Evolutionary conservation across 768 basidiomycete species (phyloP).

Genomic region (Cyathus striatus): DNA sequence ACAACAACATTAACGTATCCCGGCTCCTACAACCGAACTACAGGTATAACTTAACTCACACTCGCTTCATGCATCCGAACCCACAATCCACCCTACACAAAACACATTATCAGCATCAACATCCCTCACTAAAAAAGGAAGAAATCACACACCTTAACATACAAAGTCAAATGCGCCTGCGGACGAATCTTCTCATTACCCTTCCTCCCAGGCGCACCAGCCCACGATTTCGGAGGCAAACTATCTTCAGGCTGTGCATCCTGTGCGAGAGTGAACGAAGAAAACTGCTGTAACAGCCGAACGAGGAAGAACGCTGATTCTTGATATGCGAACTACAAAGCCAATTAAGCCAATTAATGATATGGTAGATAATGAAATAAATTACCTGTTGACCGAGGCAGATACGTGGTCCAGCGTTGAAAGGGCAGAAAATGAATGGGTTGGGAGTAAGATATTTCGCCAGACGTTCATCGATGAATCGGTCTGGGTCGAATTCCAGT

Average conservation of each 20-base stretch:
- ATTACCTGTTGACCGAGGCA: constrained; percentile 17
- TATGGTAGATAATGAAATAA: background rate
- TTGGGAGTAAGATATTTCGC: constrained; percentile 28
- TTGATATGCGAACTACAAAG: constrained; percentile 34
- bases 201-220: constrained; percentile 19
- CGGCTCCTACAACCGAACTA: too few species aligned
- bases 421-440: constrained; percentile 36
- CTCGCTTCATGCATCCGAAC: too few species aligned
- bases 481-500: constrained; percentile 31
- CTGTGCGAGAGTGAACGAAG: constrained; percentile 19
- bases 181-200: constrained; percentile 26
- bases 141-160: constrained; percentile 26
- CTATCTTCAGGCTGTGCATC: constrained; percentile 26
- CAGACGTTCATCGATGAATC: constrained; percentile 32
- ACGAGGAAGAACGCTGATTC: constrained; percentile 46
- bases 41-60: too few species aligned
- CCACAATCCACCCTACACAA: too few species aligned
- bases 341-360: background rate
- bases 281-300: constrained; percentile 36
- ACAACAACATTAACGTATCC: too few species aligned
- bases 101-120: too few species aligned
- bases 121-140: too few species aligned
- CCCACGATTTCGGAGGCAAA: constrained; percentile 34
- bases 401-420: constrained; percentile 32
- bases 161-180: constrained; percentile 30